Evolutionary conservation across 306 rosid genomes (phyloP).

Genomic region (Betula pendula): DNA sequence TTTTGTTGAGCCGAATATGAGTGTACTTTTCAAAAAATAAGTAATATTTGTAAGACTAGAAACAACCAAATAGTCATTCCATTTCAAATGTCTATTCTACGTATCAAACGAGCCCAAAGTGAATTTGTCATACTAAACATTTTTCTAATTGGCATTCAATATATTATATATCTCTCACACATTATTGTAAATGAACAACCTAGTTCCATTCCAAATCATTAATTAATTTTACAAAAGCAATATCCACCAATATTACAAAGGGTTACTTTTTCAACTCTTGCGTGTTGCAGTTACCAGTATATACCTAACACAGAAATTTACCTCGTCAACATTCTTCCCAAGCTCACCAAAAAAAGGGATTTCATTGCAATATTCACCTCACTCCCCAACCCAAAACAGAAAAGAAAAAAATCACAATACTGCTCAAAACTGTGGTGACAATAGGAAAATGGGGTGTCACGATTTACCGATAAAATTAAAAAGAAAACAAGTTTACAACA

Average conservation of each 20-base stretch:
- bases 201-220: no score
- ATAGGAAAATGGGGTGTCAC: background rate
- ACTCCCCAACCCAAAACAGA: background rate
- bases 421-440: background rate
- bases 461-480: constrained; percentile 3
- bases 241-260: background rate
- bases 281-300: background rate
- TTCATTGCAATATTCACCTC: no score
- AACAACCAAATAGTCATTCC: no score
- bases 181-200: background rate
- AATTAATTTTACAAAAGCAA: background rate
- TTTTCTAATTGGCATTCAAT: no score
- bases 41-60: no score
- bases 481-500: background rate
- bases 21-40: no score
- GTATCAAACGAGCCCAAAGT: no score
- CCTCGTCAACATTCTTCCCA: background rate
- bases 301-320: background rate
- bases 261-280: background rate
- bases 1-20: no score
- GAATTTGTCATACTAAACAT: no score
- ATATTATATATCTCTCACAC: no score
- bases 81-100: no score
- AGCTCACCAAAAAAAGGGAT: background rate
- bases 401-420: background rate